Evolutionary conservation across 306 rosid genomes (phyloP), one percentile per base, ranked within the genome.

Genomic region (Quercus gilva): DNA sequence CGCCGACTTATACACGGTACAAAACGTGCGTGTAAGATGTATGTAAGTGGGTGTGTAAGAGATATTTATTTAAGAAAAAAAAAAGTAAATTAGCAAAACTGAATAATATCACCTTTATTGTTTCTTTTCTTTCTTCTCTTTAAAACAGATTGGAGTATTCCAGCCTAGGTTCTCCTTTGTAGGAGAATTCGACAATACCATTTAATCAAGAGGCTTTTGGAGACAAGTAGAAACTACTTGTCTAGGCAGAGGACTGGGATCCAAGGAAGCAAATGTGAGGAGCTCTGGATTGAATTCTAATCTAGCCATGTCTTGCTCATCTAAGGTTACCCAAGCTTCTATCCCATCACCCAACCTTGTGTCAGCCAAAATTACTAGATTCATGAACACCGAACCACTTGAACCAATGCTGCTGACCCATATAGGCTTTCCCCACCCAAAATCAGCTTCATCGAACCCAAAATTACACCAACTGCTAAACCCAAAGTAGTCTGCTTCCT

Each of bases 391-490:
- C 1, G 88, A 45, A 20, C 52, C 80, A 15, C 49, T 78, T 6
- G 51, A 56, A 25, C 69, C 84, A 57, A 70, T 5, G 69, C 82
- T 76, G 73, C 76, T 81, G 33, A 82, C 81, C 88, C 86, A 78
- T 12, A 60, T 19, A 1, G 88, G 86, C 76, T 29, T 82, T n/a
- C 84, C 88, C 88, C 84, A 85, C 41, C 88, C 86, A 26, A 82
- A 82, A 56, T 85, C 86, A 23, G 49, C 69, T 9, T 81, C 76
- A 13, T 85, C 78, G 19, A 73, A 65, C 19, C 86, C 86, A 21
- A 78, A 37, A 26, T 72, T 75, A 7, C 86, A 79, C 89, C 87
- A 86, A 69, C 91, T 88, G 59, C 85, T 83, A n/a, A 85, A 85
- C 55, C 81, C 80, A 15, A 78, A 33, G 52, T 78, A 43, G 57